phyloP scores from a whole-genome alignment of 441 rosid species.

The Bruguiera hainesii region DNA sequence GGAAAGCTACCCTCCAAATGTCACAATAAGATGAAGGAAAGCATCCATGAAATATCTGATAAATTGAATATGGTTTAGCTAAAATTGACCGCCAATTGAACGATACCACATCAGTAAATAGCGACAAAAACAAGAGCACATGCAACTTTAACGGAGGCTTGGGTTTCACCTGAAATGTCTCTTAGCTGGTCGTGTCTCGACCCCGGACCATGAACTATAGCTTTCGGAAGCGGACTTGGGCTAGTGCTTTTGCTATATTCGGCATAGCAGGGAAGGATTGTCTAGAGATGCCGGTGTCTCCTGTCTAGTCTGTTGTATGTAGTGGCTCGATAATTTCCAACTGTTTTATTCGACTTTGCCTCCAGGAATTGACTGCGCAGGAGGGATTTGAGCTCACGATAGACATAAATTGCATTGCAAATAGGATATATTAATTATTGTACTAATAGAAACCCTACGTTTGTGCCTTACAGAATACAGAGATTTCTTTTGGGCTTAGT shows the following conservation, averaged over 20 bases:
- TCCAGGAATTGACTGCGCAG: too few relatives aligned
- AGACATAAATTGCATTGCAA: background rate
- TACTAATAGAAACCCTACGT: background rate
- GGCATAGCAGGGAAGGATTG: constrained; percentile 15
- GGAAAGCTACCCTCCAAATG: background rate
- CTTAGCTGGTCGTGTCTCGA: too few relatives aligned
- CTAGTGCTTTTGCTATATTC: background rate
- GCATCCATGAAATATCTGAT: too few relatives aligned
- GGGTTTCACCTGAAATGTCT: too few relatives aligned
- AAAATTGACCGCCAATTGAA: background rate
- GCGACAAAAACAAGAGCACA: too few relatives aligned
- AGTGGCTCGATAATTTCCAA: background rate
- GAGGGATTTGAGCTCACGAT: background rate
- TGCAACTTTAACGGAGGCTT: too few relatives aligned
- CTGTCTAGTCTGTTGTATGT: background rate
- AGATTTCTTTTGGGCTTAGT: too few relatives aligned
- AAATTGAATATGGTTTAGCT: background rate
- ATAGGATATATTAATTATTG: constrained; percentile 4
- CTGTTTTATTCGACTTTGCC: constrained; percentile 1
- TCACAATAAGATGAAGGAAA: background rate
- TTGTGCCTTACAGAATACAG: too few relatives aligned
- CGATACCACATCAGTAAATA: too few relatives aligned
- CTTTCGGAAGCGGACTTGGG: constrained; percentile 1
- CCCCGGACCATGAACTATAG: constrained; percentile 1
- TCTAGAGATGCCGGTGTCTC: background rate